Conservation (phyloP, 768 basidiomycete species). For the Collybia nuda region DNA sequence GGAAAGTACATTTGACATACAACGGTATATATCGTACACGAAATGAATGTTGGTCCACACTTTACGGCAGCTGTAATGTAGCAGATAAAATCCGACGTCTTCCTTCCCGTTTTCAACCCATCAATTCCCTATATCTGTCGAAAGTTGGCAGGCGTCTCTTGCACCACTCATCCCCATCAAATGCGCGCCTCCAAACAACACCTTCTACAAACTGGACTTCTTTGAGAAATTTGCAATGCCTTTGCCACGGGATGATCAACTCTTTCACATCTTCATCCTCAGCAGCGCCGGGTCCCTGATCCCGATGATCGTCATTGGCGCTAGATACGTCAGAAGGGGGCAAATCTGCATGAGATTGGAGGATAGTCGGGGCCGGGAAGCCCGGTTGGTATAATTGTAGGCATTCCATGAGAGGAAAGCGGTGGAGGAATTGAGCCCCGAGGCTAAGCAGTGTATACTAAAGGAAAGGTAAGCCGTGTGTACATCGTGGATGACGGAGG, state of each 20-base stretch:
- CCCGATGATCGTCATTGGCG: too few species aligned
- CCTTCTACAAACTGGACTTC: constrained; percentile 41
- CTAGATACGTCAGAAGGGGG: too few species aligned
- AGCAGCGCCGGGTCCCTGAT: constrained; percentile 9
- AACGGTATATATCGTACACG: too few species aligned
- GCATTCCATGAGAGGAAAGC: constrained; percentile 33
- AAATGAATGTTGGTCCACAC: too few species aligned
- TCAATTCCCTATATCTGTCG: too few species aligned
- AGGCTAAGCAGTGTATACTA: constrained; percentile 40
- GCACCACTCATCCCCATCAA: constrained; percentile 34
- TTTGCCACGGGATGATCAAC: constrained; percentile 43
- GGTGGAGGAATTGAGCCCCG: constrained; percentile 40
- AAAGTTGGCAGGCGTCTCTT: constrained; percentile 12
- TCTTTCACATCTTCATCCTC: constrained; percentile 29
- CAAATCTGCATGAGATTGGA: constrained; percentile 5
- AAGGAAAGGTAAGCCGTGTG: not conserved
- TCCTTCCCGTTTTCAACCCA: too few species aligned
- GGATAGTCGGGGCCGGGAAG: not conserved
- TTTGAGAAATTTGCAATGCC: constrained; percentile 34
- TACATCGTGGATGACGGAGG: not conserved
- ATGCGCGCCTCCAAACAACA: constrained; percentile 37
- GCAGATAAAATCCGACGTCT: too few species aligned
- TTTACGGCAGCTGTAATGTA: too few species aligned
- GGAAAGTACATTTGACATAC: too few species aligned
- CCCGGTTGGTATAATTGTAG: constrained; percentile 33